phyloP scores from a whole-genome alignment of 139 green algal species.

The Picochlorum sp. region DNA sequence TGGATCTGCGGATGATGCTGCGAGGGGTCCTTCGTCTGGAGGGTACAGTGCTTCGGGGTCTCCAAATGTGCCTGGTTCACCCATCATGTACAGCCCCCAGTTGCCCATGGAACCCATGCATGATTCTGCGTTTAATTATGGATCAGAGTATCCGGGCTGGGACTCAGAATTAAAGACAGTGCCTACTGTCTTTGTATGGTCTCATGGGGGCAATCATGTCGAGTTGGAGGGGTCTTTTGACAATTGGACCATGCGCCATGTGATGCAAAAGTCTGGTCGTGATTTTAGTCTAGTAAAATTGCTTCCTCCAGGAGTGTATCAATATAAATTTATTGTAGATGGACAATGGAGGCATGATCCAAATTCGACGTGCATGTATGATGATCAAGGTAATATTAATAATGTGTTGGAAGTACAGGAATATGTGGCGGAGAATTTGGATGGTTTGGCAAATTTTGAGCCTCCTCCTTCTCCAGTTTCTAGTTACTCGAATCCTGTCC shows the following conservation, averaged over 20 bases:
- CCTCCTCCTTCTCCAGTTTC: conserved; percentile 74
- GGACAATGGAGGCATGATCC: conserved; percentile 93
- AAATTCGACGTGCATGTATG: conserved; percentile 90
- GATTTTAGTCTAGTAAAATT: conserved; percentile 96
- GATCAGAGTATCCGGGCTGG: conserved; percentile 67
- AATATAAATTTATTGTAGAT: conserved; percentile 98
- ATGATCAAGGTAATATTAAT: conserved; percentile 97
- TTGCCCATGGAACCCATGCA: conserved; percentile 50
- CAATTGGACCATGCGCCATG: conserved; percentile 77
- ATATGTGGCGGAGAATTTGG: conserved; percentile 92
- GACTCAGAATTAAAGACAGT: conserved; percentile 72
- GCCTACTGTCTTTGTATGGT: conserved; percentile 79
- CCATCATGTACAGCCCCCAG: conserved; percentile 78
- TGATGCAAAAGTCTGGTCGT: conserved; percentile 74
- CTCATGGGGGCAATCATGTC: conserved; percentile 76
- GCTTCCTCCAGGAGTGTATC: conserved; percentile 87
- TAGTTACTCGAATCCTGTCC: conserved; percentile 73
- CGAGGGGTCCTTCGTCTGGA: neutral
- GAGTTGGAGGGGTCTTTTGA: conserved; percentile 94
- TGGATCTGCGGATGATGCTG: neutral
- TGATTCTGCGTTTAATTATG: conserved; percentile 12
- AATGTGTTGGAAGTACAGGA: conserved; percentile 97
- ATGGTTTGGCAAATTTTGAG: conserved; percentile 83
- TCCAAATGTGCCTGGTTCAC: conserved; percentile 60
- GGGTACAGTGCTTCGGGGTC: conserved; percentile 11